Conservation (phyloP, 1,139 yeast genomes). For the Blastobotrys aristatus region DNA sequence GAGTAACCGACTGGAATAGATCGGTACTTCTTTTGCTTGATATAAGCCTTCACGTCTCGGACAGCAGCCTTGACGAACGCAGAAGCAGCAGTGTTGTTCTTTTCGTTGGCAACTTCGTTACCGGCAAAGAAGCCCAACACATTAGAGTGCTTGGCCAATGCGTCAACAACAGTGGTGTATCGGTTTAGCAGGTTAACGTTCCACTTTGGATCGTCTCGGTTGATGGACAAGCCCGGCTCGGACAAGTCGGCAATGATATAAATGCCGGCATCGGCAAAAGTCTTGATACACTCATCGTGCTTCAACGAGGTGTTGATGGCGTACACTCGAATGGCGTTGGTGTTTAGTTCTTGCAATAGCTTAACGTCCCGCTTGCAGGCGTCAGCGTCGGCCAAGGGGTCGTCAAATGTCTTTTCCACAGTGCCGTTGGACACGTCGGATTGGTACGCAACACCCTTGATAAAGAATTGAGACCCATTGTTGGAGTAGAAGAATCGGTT, state of each 20-base stretch:
- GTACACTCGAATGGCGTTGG: constrained; percentile 82
- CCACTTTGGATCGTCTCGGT: constrained; percentile 69
- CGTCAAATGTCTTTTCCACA: constrained; percentile 40
- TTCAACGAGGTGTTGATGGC: constrained; percentile 75
- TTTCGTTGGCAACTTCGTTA: constrained; percentile 84
- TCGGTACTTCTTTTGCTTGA: constrained; percentile 55
- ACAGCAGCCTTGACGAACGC: constrained; percentile 80
- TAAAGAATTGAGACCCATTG: constrained; percentile 78
- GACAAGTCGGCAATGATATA: constrained; percentile 87
- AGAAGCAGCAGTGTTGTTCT: constrained; percentile 60
- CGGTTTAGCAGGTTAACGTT: constrained; percentile 47
- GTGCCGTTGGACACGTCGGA: constrained; percentile 42
- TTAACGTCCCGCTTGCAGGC: constrained; percentile 75
- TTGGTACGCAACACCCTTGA: constrained; percentile 81
- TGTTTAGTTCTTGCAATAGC: constrained; percentile 61
- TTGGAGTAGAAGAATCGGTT: constrained; percentile 69
- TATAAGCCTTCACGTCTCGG: constrained; percentile 76
- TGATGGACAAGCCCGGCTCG: constrained; percentile 73
- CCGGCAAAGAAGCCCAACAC: constrained; percentile 94
- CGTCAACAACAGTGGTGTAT: constrained; percentile 65
- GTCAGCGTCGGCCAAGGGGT: constrained; percentile 66
- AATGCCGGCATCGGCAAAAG: constrained; percentile 88
- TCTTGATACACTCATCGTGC: constrained; percentile 86
- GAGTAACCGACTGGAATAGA: constrained; percentile 90
- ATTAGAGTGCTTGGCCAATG: constrained; percentile 74